phyloP scores from a whole-genome alignment of 2,329 filamentous ascomycete species.

The Zymoseptoria crescenta region DNA sequence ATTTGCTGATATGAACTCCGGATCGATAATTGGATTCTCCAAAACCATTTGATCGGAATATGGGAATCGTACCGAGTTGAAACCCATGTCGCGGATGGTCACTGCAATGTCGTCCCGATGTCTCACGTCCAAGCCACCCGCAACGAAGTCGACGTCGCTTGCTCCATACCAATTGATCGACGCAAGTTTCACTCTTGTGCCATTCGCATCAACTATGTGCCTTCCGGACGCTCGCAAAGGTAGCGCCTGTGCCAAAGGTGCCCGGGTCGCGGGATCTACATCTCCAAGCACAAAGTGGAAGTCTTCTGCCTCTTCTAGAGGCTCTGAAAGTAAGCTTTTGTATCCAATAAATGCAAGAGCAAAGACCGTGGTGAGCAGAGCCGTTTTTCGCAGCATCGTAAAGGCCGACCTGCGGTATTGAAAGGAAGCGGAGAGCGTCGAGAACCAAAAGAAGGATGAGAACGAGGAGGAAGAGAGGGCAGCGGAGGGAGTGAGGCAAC shows the following conservation, averaged over 20 bases:
- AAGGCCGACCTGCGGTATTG: constrained; percentile 9
- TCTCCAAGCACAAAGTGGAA: constrained; percentile 7
- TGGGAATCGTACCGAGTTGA: constrained; percentile 62
- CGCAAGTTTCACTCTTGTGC: constrained; percentile 53
- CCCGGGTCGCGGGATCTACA: background rate
- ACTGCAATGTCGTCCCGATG: constrained; percentile 54
- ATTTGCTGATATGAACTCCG: constrained; percentile 49
- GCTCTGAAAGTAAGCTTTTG: constrained; percentile 20
- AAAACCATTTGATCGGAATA: constrained; percentile 63
- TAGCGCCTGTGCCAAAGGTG: constrained; percentile 38
- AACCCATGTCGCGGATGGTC: constrained; percentile 54
- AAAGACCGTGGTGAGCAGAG: constrained; percentile 9
- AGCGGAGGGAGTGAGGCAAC: background rate
- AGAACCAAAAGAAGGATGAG: constrained; percentile 6
- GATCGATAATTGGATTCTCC: constrained; percentile 48
- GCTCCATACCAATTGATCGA: constrained; percentile 66
- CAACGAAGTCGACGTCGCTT: constrained; percentile 58
- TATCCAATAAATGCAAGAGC: constrained; percentile 13
- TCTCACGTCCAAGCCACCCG: constrained; percentile 55
- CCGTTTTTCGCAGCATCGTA: constrained; percentile 13
- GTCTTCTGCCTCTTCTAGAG: constrained; percentile 15
- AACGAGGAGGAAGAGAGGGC: constrained; percentile 3
- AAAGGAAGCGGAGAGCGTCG: constrained; percentile 4
- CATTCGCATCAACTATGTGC: constrained; percentile 51
- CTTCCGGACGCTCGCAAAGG: constrained; percentile 54